Conservation (phyloP, 2,329 filamentous ascomycete species). For the Canariomyces notabilis region DNA sequence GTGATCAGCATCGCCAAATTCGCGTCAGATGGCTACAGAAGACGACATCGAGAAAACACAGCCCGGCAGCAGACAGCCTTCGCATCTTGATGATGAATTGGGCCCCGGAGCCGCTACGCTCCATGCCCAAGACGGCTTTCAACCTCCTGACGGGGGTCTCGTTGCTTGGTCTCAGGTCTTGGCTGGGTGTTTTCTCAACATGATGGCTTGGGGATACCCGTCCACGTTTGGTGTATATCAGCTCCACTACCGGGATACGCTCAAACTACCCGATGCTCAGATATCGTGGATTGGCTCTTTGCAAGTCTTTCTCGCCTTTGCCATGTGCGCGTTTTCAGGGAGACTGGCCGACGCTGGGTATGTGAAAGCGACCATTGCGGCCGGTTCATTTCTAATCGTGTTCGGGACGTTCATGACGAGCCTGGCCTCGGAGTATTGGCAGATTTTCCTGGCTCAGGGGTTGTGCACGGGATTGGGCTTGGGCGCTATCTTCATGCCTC, state of each 20-base stretch:
- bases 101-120: not conserved
- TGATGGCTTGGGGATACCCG: slow-evolving; percentile 47
- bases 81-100: not conserved
- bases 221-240: slow-evolving; percentile 46
- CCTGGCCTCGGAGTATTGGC: slow-evolving; percentile 43
- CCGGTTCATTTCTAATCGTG: slow-evolving; percentile 39
- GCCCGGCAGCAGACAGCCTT: not conserved
- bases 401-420: slow-evolving; percentile 46
- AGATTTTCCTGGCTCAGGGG: slow-evolving; percentile 51
- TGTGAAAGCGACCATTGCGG: slow-evolving; percentile 36
- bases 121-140: slow-evolving; percentile 13
- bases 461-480: slow-evolving; percentile 50
- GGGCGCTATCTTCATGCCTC: slow-evolving; percentile 51
- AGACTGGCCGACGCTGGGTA: slow-evolving; percentile 48
- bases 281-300: slow-evolving; percentile 48
- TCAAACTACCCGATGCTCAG: slow-evolving; percentile 31
- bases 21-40: not conserved
- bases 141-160: slow-evolving; percentile 41
- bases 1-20: not conserved
- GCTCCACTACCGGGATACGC: slow-evolving; percentile 39
- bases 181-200: slow-evolving; percentile 43
- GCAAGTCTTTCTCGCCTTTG: slow-evolving; percentile 47
- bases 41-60: slow-evolving; percentile 16
- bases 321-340: slow-evolving; percentile 44
- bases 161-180: slow-evolving; percentile 48